Percentiles rank a stretch among this genome's conserved stretches.
Conservation (phyloP, 805 yeast genomes). For the Wickerhamiella dianesei region DNA sequence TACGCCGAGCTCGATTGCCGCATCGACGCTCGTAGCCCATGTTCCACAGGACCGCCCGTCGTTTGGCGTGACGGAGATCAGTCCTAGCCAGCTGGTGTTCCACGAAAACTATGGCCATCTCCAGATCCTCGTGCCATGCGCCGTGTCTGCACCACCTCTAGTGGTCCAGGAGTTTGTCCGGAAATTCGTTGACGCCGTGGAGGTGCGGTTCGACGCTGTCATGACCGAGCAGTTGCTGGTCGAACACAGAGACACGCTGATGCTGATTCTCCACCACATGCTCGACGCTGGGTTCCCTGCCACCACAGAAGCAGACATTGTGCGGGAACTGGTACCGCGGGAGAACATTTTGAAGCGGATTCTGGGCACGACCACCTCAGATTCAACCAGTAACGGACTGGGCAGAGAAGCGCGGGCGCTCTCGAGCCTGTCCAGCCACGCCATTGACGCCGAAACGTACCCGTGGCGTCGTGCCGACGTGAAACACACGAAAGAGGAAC, state of each 20-base stretch:
- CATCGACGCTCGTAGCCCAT: neutral
- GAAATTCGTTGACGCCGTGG: constrained; percentile 37
- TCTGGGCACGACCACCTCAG: constrained; percentile 22
- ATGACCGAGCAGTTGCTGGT: constrained; percentile 46
- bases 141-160: constrained; percentile 32
- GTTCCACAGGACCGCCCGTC: neutral
- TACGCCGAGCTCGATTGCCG: neutral
- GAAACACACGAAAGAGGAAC: constrained; percentile 66
- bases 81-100: constrained; percentile 22
- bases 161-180: constrained; percentile 42
- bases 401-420: constrained; percentile 2
- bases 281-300: constrained; percentile 66
- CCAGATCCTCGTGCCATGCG: constrained; percentile 22
- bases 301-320: constrained; percentile 53
- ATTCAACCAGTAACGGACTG: neutral
- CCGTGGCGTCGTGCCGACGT: constrained; percentile 77
- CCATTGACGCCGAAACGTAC: constrained; percentile 8
- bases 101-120: constrained; percentile 19
- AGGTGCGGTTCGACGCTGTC: constrained; percentile 46
- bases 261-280: constrained; percentile 62
- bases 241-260: constrained; percentile 56
- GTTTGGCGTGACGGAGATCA: constrained; percentile 13
- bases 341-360: constrained; percentile 42
- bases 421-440: neutral
- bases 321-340: constrained; percentile 58